phyloP scores from a whole-genome alignment of 495 filamentous ascomycete genomes.

The Polyplosphaeria fusca region DNA sequence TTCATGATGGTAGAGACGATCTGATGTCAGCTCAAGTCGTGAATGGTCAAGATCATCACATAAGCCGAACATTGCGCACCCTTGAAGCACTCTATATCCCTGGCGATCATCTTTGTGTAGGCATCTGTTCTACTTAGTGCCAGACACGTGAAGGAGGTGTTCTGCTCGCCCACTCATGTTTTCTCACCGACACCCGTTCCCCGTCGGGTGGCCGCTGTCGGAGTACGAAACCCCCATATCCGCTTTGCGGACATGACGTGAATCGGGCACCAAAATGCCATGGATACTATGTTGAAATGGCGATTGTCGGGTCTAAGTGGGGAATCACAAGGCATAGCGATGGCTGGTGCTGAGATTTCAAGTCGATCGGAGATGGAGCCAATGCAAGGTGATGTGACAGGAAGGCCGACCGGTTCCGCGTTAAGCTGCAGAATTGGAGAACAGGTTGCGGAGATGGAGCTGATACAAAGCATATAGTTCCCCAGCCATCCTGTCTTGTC shows the following conservation, averaged over 20 bases:
- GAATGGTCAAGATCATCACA: conserved; percentile 6
- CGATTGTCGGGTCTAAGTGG: not conserved
- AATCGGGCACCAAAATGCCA: not conserved
- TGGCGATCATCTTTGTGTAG: conserved; percentile 12
- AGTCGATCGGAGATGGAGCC: not conserved
- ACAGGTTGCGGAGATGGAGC: not conserved
- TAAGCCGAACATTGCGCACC: conserved; percentile 16
- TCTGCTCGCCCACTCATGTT: not conserved
- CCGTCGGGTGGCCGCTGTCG: not conserved
- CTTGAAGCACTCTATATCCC: conserved; percentile 11
- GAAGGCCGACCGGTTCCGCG: not conserved
- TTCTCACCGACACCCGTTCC: not conserved
- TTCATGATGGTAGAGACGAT: not conserved
- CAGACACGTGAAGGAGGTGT: conserved; percentile 1
- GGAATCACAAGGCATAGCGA: not conserved
- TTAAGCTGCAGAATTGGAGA: not conserved
- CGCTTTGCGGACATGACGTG: not conserved
- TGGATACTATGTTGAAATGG: not conserved
- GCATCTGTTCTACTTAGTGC: not conserved
- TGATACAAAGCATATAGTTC: not conserved
- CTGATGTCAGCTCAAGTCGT: conserved; percentile 15
- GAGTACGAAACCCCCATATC: conserved; percentile 8
- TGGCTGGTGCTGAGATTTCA: not conserved
- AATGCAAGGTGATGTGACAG: not conserved
- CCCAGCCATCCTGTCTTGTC: not conserved